Base-by-base conservation (phyloP, 805 yeast species). In the Myxozyma kluyveri region DNA sequence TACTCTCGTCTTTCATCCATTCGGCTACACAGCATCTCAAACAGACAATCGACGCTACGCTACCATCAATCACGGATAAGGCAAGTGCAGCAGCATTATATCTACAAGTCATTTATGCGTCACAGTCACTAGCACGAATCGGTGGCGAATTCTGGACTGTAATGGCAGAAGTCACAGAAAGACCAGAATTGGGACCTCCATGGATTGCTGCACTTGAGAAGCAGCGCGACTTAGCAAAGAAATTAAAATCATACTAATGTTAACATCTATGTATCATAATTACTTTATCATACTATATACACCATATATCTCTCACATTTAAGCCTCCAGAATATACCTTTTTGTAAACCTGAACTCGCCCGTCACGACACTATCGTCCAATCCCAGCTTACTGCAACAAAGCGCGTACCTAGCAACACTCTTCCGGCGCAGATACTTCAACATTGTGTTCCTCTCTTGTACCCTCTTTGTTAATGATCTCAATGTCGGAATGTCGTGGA, bases 311-410 rank as follows among this genome's bases (percentile, higher is more conserved):
- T n/a, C 33, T 9, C 9, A 29, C 33, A 29, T 29, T 29, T 14
- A 29, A 9, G 33, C 33, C 33, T 29, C 33, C 9, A 9, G 12
- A 29, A 29, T 29, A 14, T 29, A 29, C 33, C 47, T 38, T 21
- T 35, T 48, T 12, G 59, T 42, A 37, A 44, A 51, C 24, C 47
- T 32, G 29, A 91, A 91, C 74, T 90, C 97, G 64, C 78, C 75
- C 49, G 79, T 79, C 22, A 89, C 82, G 27, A 83, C 83, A 51
- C 78, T 83, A 69, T 91, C 98, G 37, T 86, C 81, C 57, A 91
- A 75, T 1, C 98, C 99, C 49, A 91, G 75, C 69, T 88, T 89
- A 63, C 85, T 86, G 56, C 91, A 82, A 41, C 95, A 76, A 83
- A 88, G 83, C 69, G 78, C 88, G 72, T 93, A 91, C 63, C 83